Evolutionary conservation across 768 basidiomycete genomes (phyloP), one percentile per base, ranked within the genome.

Genomic region (Postia placenta): DNA sequence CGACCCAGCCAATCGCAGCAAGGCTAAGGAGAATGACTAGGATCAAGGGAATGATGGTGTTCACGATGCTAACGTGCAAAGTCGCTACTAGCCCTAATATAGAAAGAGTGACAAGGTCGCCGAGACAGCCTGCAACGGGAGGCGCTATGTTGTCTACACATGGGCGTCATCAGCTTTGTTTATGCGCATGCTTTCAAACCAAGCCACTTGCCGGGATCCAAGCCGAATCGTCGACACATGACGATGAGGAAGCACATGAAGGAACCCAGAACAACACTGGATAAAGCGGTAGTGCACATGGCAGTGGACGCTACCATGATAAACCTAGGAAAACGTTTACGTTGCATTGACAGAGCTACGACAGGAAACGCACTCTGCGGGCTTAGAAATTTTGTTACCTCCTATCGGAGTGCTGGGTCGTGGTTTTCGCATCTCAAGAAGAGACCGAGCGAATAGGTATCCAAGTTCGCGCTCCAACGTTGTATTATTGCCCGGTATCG

Each of bases 241-340:
- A 97, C 75, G 42, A 97, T 79, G 24, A 97, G 76, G 19, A 69
- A 65, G 58, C 86, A 89, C 92, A 97, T 97, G 68, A 99, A 96
- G 0, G 86, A 87, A 3, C 95, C 96, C 1, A 98, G 78, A 1
- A 92, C 59, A 3, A 87, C 65, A 54, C 85, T 82, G 9, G 88
- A 89, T 11, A 87, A 62, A 46, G 84, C 85, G 0, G 93, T 83
- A 0, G 92, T 79, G 12, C 85, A 75, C 86, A 94, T 92, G 0
- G 85, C 74, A 4, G 86, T 80, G 11, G 85, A 77, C 0, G 85
- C 78, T 12, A 92, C 82, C 75, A 87, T 82, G 49, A 84, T 69
- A 47, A 92, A 79, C 56, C 90, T 93, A 54, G 49, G 26, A 11
- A 17, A 45, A 54, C 41, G 59, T 44, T 50, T 4, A 15, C 25